Percentiles rank a stretch among this genome's conserved stretches.
Conservation (phyloP, 108 stramenopile species). For the Stephanodiscus triporus region DNA sequence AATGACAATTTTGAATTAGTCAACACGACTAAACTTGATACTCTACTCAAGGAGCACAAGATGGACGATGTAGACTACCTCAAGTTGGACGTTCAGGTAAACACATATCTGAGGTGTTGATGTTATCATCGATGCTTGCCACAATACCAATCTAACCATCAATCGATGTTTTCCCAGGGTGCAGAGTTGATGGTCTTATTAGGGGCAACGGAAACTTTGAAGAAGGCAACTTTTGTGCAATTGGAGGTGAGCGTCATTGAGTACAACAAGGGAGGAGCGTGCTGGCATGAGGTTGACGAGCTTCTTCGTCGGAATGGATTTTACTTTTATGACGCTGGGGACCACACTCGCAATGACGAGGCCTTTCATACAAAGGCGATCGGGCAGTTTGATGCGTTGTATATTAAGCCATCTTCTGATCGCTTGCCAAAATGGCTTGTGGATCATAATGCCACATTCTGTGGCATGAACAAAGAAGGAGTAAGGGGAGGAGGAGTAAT, state of each 20-base stretch:
- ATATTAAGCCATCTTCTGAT: slow-evolving; percentile 28
- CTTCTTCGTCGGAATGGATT: slow-evolving; percentile 40
- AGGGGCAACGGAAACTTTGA: slow-evolving; percentile 30
- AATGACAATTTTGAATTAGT: slow-evolving; percentile 6
- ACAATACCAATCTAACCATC: background rate
- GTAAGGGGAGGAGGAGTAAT: background rate
- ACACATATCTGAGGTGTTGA: background rate
- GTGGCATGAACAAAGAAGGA: slow-evolving; percentile 6
- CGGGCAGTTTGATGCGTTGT: slow-evolving; percentile 38
- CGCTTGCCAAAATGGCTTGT: slow-evolving; percentile 24
- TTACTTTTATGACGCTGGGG: slow-evolving; percentile 32
- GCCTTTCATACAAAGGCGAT: slow-evolving; percentile 29
- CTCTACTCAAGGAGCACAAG: slow-evolving; percentile 12
- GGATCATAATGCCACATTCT: slow-evolving; percentile 18
- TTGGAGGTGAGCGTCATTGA: slow-evolving; percentile 37
- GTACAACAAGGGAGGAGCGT: slow-evolving; percentile 47
- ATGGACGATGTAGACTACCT: slow-evolving; percentile 33
- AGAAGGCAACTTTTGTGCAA: slow-evolving; percentile 43
- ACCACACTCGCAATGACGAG: background rate
- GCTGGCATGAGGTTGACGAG: slow-evolving; percentile 33
- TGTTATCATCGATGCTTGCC: background rate
- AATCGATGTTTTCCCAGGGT: slow-evolving; percentile 12
- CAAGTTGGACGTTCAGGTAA: slow-evolving; percentile 43
- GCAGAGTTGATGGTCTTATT: slow-evolving; percentile 32
- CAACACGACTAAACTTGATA: slow-evolving; percentile 37